Conservation (phyloP, 176 grass and related monocot genomes). For the Oryza meyeriana region DNA sequence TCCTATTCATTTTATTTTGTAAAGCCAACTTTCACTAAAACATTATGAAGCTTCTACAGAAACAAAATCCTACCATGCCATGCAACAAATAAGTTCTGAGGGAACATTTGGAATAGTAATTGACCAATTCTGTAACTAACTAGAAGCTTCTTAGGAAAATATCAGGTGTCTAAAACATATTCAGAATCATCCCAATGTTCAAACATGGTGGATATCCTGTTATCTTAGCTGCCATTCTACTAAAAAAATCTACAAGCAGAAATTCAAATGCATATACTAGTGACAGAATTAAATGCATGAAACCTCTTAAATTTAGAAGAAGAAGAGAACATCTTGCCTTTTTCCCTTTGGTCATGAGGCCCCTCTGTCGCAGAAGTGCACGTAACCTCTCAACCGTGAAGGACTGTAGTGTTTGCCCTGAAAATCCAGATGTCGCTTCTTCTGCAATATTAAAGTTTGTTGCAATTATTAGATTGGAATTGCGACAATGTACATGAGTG, state of each 20-base stretch:
- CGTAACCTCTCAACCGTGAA: conserved; percentile 79
- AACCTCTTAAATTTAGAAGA: not conserved
- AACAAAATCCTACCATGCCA: not conserved
- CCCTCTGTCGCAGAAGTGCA: conserved; percentile 73
- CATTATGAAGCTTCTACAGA: not conserved
- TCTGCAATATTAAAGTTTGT: conserved; percentile 29
- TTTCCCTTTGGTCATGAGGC: conserved; percentile 77
- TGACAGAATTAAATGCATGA: not conserved
- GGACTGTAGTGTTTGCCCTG: conserved; percentile 64
- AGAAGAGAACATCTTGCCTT: conserved; percentile 55
- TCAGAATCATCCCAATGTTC: not conserved
- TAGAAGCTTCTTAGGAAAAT: not conserved
- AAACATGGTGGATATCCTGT: not conserved
- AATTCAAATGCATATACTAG: not conserved
- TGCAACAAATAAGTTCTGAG: not conserved
- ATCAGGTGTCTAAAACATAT: not conserved
- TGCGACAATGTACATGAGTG: not conserved
- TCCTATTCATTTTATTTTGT: not conserved
- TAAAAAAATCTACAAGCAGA: not conserved
- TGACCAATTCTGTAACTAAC: not conserved
- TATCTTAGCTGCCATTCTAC: not conserved
- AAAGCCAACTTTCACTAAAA: not conserved
- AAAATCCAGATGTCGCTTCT: conserved; percentile 53
- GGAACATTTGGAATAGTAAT: not conserved
- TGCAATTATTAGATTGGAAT: conserved; percentile 1